Evolutionary conservation across 768 basidiomycete genomes (phyloP), one percentile per base, ranked within the genome.

Genomic region (Dentipellis sp.): DNA sequence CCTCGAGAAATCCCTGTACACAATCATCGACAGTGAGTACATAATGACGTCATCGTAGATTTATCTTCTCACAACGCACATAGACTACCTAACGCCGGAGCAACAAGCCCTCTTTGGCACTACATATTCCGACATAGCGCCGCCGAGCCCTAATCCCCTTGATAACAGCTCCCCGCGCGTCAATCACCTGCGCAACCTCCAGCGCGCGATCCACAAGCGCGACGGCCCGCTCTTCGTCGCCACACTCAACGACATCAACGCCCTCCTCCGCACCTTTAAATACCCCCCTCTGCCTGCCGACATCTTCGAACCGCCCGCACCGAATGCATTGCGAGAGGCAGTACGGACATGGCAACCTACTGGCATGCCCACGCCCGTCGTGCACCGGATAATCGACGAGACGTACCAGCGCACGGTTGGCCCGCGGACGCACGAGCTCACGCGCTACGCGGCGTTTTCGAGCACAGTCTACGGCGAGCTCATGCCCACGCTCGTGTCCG

Each of bases 381-480:
- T 88, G 56, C 77, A 83, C 72, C 83, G 86, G 42, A 79, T 95
- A 50, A 76, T 89, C 53, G 92, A 94, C 46, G 93, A 97, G 73
- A 89, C 86, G 38, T 98, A 99, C 65, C 92, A 97, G 65, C 82
- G 97, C 23, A 82, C 84, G 16, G 94, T 97, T 1, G 94, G 94
- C 5, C 97, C 97, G 0, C 82, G 89, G 63, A 82, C 94, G n/a
- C 80, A 82, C 53, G 79, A 78, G 56, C 77, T 98, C 54, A 84
- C 79, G 64, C 81, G 84, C 62, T 94, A 97, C 68, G 80, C 82
- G 63, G 82, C 90, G 34, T 84, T 94, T 74, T 84, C 88, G 54
- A 86, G 85, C 64, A 85, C 86, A 53, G 90, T 88, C 23, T 97
- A 93, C 64, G 95, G 89, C 58, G 94, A 97, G 66, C 80, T 94